phyloP scores from a whole-genome alignment of 495 filamentous ascomycete genomes.

The Halenospora varia region DNA sequence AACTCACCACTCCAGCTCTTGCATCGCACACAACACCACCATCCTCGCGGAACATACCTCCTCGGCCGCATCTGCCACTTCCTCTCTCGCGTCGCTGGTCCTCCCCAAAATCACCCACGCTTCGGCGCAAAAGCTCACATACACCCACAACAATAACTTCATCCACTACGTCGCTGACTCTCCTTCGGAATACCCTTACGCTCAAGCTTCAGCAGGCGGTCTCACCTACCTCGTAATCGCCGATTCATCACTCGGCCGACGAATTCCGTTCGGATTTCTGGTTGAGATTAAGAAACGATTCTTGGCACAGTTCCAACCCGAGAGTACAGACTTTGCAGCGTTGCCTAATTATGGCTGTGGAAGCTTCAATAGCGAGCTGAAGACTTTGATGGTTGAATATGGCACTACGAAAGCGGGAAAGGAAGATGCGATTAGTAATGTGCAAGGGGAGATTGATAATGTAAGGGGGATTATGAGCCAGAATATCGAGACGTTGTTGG shows the following conservation, averaged over 20 bases:
- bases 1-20: constrained; percentile 54
- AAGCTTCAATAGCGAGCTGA: constrained; percentile 76
- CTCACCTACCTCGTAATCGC: constrained; percentile 86
- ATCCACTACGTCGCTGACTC: constrained; percentile 94
- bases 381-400: constrained; percentile 75
- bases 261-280: constrained; percentile 89
- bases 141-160: constrained; percentile 84
- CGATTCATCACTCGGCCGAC: constrained; percentile 69
- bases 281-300: constrained; percentile 90
- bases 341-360: constrained; percentile 88
- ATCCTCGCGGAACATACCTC: constrained; percentile 90
- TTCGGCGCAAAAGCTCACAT: constrained; percentile 83
- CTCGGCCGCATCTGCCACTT: constrained; percentile 70
- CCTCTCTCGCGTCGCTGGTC: constrained; percentile 84
- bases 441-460: constrained; percentile 84
- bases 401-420: constrained; percentile 70
- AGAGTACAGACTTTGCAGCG: constrained; percentile 64
- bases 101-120: constrained; percentile 90
- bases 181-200: constrained; percentile 52
- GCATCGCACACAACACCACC: constrained; percentile 85
- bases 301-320: constrained; percentile 63
- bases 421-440: constrained; percentile 80
- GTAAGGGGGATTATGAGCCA: constrained; percentile 96
- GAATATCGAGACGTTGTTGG: constrained; percentile 94
- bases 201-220: constrained; percentile 58